Base-by-base conservation (phyloP, 495 filamentous ascomycete species). In the Aspergillus sclerotioniger region DNA sequence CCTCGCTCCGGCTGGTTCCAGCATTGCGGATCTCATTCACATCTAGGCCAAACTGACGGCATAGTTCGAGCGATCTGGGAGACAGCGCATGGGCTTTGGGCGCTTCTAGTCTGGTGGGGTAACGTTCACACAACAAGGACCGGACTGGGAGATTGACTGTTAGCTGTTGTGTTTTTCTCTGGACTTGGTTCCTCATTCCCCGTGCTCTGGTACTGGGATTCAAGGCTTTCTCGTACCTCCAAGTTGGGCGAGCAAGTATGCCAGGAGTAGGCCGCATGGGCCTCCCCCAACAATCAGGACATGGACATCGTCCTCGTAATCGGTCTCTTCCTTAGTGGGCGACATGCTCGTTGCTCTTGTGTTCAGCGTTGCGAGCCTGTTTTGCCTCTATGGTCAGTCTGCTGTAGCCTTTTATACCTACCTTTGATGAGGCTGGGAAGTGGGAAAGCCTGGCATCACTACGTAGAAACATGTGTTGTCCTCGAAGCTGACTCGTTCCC, bases 271-370 rank as follows among this genome's bases (percentile, higher is more conserved):
- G 0, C 73, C 71, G 10, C 59, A 59, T 15, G 73, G 70, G 13
- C 71, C 71, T 28, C 67, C 71, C 29, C 73, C 71, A 9, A 76
- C 59, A 51, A 76, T 73, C 8, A 74, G 61, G n/a, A 76, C 59
- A 8, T 70, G 71, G 25, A 62, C 48, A 9, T 54, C 44, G 31
- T 53, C 51, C 1, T 54, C n/a, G 47, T 33, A 31, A 13, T 56
- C 8, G 28, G 16, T 21, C 0, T 45, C 32, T 46, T 48, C 7
- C 33, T 33, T 25, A 3, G 41, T 13, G 1, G 43, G 53, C n/a
- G 53, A 48, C 43, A 48, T 49, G 8, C 2, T 46, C 6, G 39
- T 54, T 41, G 37, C 37, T 1, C 37, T 41, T 41, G 37, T 41
- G 25, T 25, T 5, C 2, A 5, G 25, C 25, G 25, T 25, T 25